phyloP scores from a whole-genome alignment of 2,329 filamentous ascomycete genomes.

The Neocucurbitaria cava region DNA sequence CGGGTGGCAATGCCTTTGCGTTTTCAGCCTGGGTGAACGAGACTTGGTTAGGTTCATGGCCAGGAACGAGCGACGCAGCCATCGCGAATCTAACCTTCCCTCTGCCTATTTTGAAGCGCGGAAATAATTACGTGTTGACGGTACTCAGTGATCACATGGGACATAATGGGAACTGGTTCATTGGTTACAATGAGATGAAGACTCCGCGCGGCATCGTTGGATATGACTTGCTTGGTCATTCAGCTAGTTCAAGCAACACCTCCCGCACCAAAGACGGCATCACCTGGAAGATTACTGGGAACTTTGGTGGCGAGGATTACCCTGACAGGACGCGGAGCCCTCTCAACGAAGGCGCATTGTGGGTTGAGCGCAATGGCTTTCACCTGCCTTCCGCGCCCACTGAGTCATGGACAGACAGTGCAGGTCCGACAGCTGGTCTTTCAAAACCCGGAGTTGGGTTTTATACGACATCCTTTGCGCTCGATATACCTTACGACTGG shows the following conservation, averaged over 20 bases:
- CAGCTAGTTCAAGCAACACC: conserved; percentile 33
- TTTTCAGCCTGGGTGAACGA: conserved; percentile 70
- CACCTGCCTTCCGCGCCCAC: conserved; percentile 58
- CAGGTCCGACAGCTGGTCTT: conserved; percentile 52
- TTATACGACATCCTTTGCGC: conserved; percentile 61
- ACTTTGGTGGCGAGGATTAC: conserved; percentile 69
- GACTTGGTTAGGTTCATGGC: conserved; percentile 68
- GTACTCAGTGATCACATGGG: conserved; percentile 75
- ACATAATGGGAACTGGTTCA: conserved; percentile 67
- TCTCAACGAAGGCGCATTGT: conserved; percentile 70
- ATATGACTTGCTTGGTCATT: conserved; percentile 60
- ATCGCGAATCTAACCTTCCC: conserved; percentile 63
- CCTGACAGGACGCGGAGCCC: conserved; percentile 65
- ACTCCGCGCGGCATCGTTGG: conserved; percentile 65
- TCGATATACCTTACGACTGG: conserved; percentile 62
- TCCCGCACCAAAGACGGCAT: conserved; percentile 46
- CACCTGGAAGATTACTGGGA: conserved; percentile 71
- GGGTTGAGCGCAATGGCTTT: conserved; percentile 67
- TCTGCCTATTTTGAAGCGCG: conserved; percentile 59
- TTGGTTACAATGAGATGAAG: conserved; percentile 62
- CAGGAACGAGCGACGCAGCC: conserved; percentile 57
- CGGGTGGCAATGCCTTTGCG: conserved; percentile 71
- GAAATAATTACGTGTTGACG: conserved; percentile 67
- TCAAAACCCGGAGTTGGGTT: conserved; percentile 61
- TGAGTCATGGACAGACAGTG: conserved; percentile 50